phyloP scores from a whole-genome alignment of 208 protist genomes.

The Wallacemonas sp. region DNA sequence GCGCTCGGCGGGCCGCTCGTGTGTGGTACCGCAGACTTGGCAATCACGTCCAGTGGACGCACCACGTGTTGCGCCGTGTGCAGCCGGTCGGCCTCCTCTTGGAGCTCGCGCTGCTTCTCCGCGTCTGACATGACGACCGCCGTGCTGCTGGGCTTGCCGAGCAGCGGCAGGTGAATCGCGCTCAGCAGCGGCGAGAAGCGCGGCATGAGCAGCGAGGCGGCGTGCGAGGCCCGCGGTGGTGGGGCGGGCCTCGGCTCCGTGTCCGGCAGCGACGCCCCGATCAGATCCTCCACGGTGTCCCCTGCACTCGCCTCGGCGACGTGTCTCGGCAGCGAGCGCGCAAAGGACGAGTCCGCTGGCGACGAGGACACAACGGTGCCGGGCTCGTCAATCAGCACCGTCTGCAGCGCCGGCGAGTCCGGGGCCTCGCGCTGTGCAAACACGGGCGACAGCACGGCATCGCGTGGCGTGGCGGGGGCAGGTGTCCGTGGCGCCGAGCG shows the following conservation, averaged over 20 bases:
- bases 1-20: background rate
- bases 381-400: background rate
- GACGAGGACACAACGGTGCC: background rate
- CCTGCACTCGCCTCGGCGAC: background rate
- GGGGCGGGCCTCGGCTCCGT: too few species aligned
- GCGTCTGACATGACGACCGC: too few species aligned
- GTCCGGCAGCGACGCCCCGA: too few species aligned
- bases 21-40: background rate
- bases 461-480: background rate
- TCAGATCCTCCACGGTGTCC: too few species aligned
- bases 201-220: too few species aligned
- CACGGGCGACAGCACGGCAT: background rate
- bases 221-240: too few species aligned
- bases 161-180: too few species aligned
- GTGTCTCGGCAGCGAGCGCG: background rate
- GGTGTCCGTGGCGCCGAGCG: conserved; percentile 9
- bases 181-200: background rate
- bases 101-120: too few species aligned
- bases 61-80: background rate
- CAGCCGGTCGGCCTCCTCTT: too few species aligned
- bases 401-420: background rate
- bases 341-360: background rate
- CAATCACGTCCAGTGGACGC: background rate
- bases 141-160: too few species aligned
- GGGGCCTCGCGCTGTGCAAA: background rate